Evolutionary conservation across 768 basidiomycete species (phyloP), one percentile per base, ranked within the genome.

Genomic region (Hericium alpestre): DNA sequence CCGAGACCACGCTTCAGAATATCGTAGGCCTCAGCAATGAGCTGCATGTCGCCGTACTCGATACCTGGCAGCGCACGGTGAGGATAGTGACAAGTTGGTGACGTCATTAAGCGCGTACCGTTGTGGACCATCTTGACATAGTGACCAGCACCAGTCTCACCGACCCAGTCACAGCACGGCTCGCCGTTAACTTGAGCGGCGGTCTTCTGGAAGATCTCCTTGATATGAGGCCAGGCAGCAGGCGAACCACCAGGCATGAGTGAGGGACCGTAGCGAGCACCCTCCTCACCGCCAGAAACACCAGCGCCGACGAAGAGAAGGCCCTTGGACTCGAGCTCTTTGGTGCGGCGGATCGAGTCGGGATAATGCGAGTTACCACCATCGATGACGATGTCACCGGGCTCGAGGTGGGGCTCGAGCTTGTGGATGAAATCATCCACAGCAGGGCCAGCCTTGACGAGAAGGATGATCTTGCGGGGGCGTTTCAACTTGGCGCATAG

Each of bases 71-170:
- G 38, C 53, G 57, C 51, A 51, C 55, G 54, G 32, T 56, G 40
- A 37, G 56, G 13, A 38, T 20, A 49, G 56, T 51, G 48, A 57
- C 61, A n/a, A 55, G 38, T 27, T 57, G 52, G 32, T 32, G 32
- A 18, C 55, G 48, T 15, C 23, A 37, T 40, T 25, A 50, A 43
- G 69, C 32, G 9, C 69, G 66, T 71, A 86, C 91, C 91, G 58
- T 93, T 92, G 78, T 99, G 95, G 60, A 99, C 95, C 95, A 99
- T 98, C 80, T 99, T 99, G 73, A 99, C 95, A 73, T 98, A 99
- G 79, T 98, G 95, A 32, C 93, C 94, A 51, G 90, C 78, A 58
- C 93, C 96, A 60, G 85, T 87, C 73, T 94, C 90, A 49, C 96
- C 96, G 65, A 99, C 95, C 96, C 96, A 99, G 76, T 99, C 96